Percentiles rank a stretch among this genome's conserved stretches.
Conservation (phyloP, 225 moss, liverwort and hornwort genomes). For the Takakia lepidozioides region DNA sequence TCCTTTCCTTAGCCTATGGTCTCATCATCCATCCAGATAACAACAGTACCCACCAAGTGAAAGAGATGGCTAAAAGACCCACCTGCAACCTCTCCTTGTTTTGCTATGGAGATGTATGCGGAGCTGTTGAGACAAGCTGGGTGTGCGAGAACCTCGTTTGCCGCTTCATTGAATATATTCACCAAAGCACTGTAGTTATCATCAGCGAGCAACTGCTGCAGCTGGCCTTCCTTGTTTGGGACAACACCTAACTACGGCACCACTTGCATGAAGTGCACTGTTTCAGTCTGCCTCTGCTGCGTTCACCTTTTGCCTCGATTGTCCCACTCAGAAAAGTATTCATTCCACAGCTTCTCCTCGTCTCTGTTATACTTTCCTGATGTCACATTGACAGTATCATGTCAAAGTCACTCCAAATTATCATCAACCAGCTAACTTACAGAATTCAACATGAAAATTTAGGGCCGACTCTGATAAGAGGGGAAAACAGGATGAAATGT, state of each 20-base stretch:
- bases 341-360: too few species aligned
- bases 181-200: constrained; percentile 90
- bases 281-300: constrained; percentile 94
- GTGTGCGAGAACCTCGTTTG: constrained; percentile 54
- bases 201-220: constrained; percentile 92
- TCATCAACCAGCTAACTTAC: too few species aligned
- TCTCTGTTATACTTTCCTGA: too few species aligned
- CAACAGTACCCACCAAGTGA: not conserved
- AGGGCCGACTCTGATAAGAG: too few species aligned
- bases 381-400: too few species aligned
- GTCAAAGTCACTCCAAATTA: too few species aligned
- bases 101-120: constrained; percentile 85
- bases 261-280: constrained; percentile 96
- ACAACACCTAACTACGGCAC: constrained; percentile 97
- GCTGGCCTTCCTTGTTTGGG: too few species aligned
- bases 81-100: constrained; percentile 99
- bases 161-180: constrained; percentile 82
- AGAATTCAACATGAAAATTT: too few species aligned
- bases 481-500: too few species aligned
- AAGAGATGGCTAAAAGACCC: constrained; percentile 4
- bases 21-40: not conserved
- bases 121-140: constrained; percentile 46
- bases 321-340: too few species aligned
- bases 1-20: too few species aligned
- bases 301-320: too few species aligned